A percentile compares a stretch with the other conserved stretches of the same genome.
phyloP scores from a whole-genome alignment of 1,139 yeast species.

The Hansenula sp. region DNA sequence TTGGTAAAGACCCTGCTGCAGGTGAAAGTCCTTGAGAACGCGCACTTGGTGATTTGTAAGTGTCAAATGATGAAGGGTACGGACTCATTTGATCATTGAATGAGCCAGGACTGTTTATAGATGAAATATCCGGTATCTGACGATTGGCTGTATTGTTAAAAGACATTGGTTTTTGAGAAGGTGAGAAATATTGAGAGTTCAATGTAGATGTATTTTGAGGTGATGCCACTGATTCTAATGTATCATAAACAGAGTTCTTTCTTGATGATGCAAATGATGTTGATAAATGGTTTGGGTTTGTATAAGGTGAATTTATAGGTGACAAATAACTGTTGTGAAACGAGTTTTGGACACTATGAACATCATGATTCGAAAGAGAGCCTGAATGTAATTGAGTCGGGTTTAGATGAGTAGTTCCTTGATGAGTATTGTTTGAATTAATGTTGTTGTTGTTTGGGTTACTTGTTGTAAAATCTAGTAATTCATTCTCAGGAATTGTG shows the following conservation, averaged over 20 bases:
- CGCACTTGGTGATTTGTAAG: slow-evolving; percentile 20
- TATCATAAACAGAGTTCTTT: slow-evolving; percentile 20
- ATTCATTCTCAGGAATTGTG: slow-evolving; percentile 23
- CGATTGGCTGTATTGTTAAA: slow-evolving; percentile 4
- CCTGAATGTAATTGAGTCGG: not conserved
- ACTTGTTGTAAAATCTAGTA: slow-evolving; percentile 15
- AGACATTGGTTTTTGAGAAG: slow-evolving; percentile 16
- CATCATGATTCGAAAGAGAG: not conserved
- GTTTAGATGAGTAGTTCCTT: slow-evolving; percentile 2
- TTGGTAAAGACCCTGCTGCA: slow-evolving; percentile 31
- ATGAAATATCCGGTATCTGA: slow-evolving; percentile 8
- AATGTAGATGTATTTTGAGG: slow-evolving; percentile 13
- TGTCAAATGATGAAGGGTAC: slow-evolving; percentile 20
- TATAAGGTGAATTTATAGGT: slow-evolving; percentile 20
- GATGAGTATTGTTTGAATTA: not conserved
- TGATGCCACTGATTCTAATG: slow-evolving; percentile 16
- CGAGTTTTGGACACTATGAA: not conserved
- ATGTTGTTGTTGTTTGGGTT: slow-evolving; percentile 1
- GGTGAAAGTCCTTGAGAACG: slow-evolving; percentile 16
- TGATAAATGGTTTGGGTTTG: slow-evolving; percentile 12
- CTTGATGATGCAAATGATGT: slow-evolving; percentile 14
- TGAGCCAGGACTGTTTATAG: slow-evolving; percentile 15
- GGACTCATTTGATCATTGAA: slow-evolving; percentile 21
- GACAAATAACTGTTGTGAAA: slow-evolving; percentile 13
- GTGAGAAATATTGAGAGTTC: slow-evolving; percentile 20